phyloP scores from a whole-genome alignment of 179 eudicot genomes.

The Spergularia azorica region DNA sequence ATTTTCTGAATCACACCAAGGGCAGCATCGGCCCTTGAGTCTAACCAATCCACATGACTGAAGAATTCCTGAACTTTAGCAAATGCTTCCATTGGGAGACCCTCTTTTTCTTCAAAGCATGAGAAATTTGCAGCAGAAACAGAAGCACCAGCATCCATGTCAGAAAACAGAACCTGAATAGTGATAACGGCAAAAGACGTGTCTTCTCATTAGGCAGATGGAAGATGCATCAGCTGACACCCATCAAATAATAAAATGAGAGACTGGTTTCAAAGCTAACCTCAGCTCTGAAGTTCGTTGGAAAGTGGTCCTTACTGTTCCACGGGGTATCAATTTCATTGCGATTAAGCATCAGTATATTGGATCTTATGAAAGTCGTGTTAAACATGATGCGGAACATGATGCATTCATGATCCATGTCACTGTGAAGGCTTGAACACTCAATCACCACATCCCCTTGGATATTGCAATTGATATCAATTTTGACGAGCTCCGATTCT shows the following conservation, averaged over 20 bases:
- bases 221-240: slow-evolving; percentile 19
- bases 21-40: slow-evolving; percentile 60
- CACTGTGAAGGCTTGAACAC: slow-evolving; percentile 67
- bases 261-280: slow-evolving; percentile 32
- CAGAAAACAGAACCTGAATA: slow-evolving; percentile 81
- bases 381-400: slow-evolving; percentile 84
- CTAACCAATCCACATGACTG: slow-evolving; percentile 77
- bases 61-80: slow-evolving; percentile 85
- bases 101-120: slow-evolving; percentile 80
- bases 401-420: slow-evolving; percentile 67
- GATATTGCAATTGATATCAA: slow-evolving; percentile 75
- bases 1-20: slow-evolving; percentile 51
- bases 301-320: slow-evolving; percentile 70
- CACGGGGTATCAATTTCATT: slow-evolving; percentile 81
- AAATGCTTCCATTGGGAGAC: slow-evolving; percentile 90
- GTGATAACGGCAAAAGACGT: slow-evolving; percentile 18
- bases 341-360: slow-evolving; percentile 72
- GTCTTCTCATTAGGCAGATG: slow-evolving; percentile 26
- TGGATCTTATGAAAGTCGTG: slow-evolving; percentile 85
- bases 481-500: slow-evolving; percentile 75
- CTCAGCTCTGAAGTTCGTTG: slow-evolving; percentile 86
- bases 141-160: slow-evolving; percentile 69
- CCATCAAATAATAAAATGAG: slow-evolving; percentile 12
- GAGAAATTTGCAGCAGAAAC: slow-evolving; percentile 51
- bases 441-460: slow-evolving; percentile 95